phyloP scores from a whole-genome alignment of 2,329 filamentous ascomycete species.

The Sporothrix dimorphospora region DNA sequence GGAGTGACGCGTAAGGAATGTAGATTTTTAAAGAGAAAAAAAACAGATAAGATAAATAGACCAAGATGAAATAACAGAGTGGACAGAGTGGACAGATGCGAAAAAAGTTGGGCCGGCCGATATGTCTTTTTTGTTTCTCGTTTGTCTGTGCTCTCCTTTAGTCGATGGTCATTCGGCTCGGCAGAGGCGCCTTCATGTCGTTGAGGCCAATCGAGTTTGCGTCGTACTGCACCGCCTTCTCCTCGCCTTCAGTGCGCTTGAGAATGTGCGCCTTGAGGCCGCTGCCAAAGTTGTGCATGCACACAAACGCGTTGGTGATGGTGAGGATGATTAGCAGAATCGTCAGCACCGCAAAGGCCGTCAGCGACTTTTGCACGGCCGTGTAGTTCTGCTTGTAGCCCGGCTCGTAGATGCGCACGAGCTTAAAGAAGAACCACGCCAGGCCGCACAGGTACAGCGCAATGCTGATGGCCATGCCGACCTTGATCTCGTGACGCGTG shows the following conservation, averaged over 20 bases:
- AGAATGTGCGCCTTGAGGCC: slow-evolving; percentile 87
- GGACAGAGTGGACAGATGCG: not conserved
- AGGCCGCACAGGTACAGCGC: slow-evolving; percentile 85
- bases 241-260: slow-evolving; percentile 52
- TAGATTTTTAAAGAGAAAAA: not conserved
- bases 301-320: slow-evolving; percentile 83
- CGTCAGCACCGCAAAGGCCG: slow-evolving; percentile 91
- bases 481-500: slow-evolving; percentile 78
- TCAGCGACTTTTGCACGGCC: slow-evolving; percentile 82
- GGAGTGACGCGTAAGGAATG: slow-evolving; percentile 9
- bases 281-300: slow-evolving; percentile 86
- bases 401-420: slow-evolving; percentile 88
- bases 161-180: slow-evolving; percentile 65
- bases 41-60: not conserved
- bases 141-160: slow-evolving; percentile 40
- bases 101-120: slow-evolving; percentile 6
- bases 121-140: not conserved
- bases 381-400: slow-evolving; percentile 64
- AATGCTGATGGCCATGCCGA: slow-evolving; percentile 78
- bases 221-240: slow-evolving; percentile 53
- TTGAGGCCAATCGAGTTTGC: slow-evolving; percentile 59
- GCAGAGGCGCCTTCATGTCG: slow-evolving; percentile 59
- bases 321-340: slow-evolving; percentile 86
- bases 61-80: not conserved
- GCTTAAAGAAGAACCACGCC: slow-evolving; percentile 97